Conservation (phyloP, 2,329 filamentous ascomycete species). For the Madurella fahalii region DNA sequence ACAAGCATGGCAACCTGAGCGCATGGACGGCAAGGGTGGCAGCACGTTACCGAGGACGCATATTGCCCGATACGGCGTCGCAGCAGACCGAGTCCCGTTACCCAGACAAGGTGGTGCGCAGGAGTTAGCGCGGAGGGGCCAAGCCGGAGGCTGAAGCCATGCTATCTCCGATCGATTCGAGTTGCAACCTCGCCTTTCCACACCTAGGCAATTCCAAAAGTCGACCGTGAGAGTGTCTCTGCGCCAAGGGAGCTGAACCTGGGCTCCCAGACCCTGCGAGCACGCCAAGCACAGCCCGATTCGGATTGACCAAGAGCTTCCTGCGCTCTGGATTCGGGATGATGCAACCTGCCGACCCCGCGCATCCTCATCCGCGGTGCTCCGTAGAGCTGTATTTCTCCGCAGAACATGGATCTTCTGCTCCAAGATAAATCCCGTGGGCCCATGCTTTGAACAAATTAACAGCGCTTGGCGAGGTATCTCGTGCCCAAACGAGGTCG, state of each 20-base stretch:
- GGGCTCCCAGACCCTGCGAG: background rate
- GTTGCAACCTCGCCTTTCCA: no score
- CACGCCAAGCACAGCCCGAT: slow-evolving; percentile 4
- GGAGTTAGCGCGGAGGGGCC: no score
- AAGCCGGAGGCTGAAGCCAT: no score
- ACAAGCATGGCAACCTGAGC: background rate
- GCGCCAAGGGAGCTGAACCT: background rate
- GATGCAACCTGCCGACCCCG: background rate
- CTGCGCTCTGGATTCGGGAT: background rate
- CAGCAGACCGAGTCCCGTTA: no score
- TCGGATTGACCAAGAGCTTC: slow-evolving; percentile 4
- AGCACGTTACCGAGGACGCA: background rate
- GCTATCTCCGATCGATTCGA: no score
- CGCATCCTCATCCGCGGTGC: slow-evolving; percentile 4
- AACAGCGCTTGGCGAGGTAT: slow-evolving; percentile 21
- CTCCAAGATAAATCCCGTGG: slow-evolving; percentile 7
- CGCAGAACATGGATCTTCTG: background rate
- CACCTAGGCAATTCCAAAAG: no score
- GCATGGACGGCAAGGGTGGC: background rate
- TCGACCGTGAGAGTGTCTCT: no score
- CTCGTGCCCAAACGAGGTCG: slow-evolving; percentile 16
- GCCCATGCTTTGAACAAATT: slow-evolving; percentile 18
- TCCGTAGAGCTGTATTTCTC: background rate
- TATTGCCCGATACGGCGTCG: slow-evolving; percentile 1
- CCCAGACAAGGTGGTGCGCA: no score